phyloP scores from a whole-genome alignment of 768 basidiomycete genomes.

The Mycena crocata region DNA sequence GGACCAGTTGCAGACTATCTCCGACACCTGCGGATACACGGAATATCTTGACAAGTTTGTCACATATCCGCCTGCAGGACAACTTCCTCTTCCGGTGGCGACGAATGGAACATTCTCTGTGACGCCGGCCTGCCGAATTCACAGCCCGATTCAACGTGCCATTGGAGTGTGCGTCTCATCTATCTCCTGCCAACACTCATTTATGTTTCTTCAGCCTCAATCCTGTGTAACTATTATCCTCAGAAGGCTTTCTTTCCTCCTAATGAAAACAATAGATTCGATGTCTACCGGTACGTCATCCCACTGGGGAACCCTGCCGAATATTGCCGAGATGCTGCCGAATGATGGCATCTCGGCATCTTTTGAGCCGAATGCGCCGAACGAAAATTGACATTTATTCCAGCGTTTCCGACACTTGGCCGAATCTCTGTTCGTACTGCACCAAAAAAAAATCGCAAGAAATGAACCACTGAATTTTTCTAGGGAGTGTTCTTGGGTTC shows the following conservation, averaged over 20 bases:
- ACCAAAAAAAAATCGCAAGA: background rate
- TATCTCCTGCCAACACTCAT: background rate
- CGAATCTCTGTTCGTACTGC: slow-evolving; percentile 53
- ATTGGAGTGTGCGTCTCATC: slow-evolving; percentile 54
- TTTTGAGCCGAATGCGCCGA: too few relatives aligned
- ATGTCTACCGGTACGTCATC: background rate
- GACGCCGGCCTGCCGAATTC: slow-evolving; percentile 56
- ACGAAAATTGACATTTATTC: too few relatives aligned
- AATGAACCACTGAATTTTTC: background rate
- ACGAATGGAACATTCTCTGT: slow-evolving; percentile 55
- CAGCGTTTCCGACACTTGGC: slow-evolving; percentile 65
- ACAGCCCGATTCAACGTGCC: slow-evolving; percentile 61
- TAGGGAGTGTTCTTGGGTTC: slow-evolving; percentile 75
- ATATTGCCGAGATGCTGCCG: too few relatives aligned
- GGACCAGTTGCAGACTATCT: slow-evolving; percentile 62
- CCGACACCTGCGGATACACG: slow-evolving; percentile 68
- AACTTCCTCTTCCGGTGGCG: slow-evolving; percentile 69
- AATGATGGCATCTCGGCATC: background rate
- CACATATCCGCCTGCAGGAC: slow-evolving; percentile 72
- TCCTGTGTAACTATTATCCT: slow-evolving; percentile 67
- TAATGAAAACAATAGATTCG: too few relatives aligned
- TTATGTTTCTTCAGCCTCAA: slow-evolving; percentile 52
- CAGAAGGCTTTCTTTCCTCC: slow-evolving; percentile 43
- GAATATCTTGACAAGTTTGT: slow-evolving; percentile 71
- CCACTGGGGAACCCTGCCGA: too few relatives aligned